Evolutionary conservation across 164 flowering plant genomes (phyloP), one percentile per base, ranked within the genome.

Genomic region (Piper betle): DNA sequence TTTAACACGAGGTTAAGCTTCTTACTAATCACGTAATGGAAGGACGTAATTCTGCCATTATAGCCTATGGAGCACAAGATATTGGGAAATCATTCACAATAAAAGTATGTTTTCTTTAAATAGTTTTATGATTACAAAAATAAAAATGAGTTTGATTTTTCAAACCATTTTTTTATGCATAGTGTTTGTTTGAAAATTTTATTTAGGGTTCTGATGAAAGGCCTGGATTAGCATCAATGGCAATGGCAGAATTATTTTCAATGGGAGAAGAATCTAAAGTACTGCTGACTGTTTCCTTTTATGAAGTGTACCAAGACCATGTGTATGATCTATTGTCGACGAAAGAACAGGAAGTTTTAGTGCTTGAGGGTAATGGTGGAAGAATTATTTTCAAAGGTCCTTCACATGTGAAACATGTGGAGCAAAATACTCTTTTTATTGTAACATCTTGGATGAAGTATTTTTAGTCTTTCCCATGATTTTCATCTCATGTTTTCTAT

Each of bases 41-140:
- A 52, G 93, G 91, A 9, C 50, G 25, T 54, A 75, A 77, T 66
- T 71, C 79, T 37, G 69, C 88, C 5, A 64, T 84, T 60, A 65
- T 88, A 72, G 86, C 87, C 16, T 78, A 65, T 69, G 96, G 96
- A 67, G 91, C 91, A 11, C 79, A 66, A 68, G 80, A 81, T 48
- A 86, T 84, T 70, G 93, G 96, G 38, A 88, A 88, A 70, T 80
- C 88, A 19, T 42, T 52, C 55, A 58, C 74, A 25, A 78, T 88
- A 65, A 91, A 84, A 87, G 96, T 86, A 55, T 33, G 3, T 33
- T 55, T 58, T 58, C 37, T 43, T 9, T 40, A 38, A 13, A n/a
- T 12, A 17, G 11, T 2, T 53, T 13, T n/a, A 33, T 57, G 8
- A 18, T 48, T 10, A 18, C 38, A 39, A 38, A 52, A 12, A 39